Conservation (phyloP, 2,329 filamentous ascomycete species). For the Leptographium procerum region DNA sequence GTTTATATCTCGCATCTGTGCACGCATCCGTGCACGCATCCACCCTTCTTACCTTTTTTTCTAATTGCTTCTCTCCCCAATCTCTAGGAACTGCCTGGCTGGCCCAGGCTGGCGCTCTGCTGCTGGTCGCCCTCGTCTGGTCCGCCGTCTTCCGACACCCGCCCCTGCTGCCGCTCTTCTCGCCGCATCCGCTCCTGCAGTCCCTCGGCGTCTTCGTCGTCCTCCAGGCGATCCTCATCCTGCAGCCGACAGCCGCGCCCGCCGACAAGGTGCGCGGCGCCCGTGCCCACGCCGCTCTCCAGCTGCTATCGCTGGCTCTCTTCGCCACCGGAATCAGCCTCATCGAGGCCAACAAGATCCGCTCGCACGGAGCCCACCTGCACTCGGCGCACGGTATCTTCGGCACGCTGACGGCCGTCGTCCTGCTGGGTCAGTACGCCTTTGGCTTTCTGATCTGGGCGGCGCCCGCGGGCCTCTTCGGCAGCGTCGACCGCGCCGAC, state of each 20-base stretch:
- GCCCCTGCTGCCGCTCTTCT: conserved; percentile 63
- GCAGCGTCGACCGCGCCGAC: conserved; percentile 57
- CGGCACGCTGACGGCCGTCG: conserved; percentile 62
- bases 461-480: conserved; percentile 55
- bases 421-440: conserved; percentile 60
- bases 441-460: conserved; percentile 80
- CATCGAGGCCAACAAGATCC: conserved; percentile 77
- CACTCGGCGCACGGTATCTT: conserved; percentile 71
- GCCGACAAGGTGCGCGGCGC: conserved; percentile 57
- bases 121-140: conserved; percentile 71
- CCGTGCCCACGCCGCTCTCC: conserved; percentile 57
- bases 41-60: too few species aligned
- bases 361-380: conserved; percentile 58
- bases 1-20: not conserved
- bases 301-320: conserved; percentile 49
- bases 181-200: conserved; percentile 68
- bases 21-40: not conserved
- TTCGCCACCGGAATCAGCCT: conserved; percentile 55
- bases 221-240: conserved; percentile 67
- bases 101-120: conserved; percentile 66
- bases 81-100: conserved; percentile 61
- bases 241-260: conserved; percentile 76
- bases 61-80: not conserved
- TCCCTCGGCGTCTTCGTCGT: conserved; percentile 60
- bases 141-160: conserved; percentile 56